Base-by-base conservation (phyloP, 768 basidiomycete genomes). In the Suillus spraguei region DNA sequence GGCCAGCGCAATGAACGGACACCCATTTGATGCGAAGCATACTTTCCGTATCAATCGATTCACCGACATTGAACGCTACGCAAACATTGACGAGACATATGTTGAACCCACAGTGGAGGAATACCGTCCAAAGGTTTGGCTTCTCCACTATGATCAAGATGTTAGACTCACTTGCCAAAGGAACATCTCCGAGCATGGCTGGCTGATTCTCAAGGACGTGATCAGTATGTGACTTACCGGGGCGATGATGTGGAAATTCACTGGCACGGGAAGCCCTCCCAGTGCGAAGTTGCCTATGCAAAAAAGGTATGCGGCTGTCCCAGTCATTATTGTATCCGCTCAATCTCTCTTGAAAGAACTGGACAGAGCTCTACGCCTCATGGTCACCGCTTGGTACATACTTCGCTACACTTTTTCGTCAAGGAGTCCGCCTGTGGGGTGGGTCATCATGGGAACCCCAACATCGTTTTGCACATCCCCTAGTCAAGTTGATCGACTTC, bases 351-450 rank as follows among this genome's bases (percentile, higher is more conserved):
- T 63, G 47, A 4, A 70, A 94, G 93, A 91, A 92, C 73, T 98
- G 97, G 95, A 97, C 94, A 71, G 95, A 99, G 63, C 85, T 97
- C 59, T 99, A 97, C 77, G 89, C 95, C 22, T 90, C 92, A 36
- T 99, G 97, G 97, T 99, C 97, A 24, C 96, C 96, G 22, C 83
- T 91, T 60, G 97, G 97, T 39, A 98, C 96, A n/a, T 94, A 90
- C 73, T 83, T 99, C 65, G 90, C 95, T 44, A 95, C 97, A 2
- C 85, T 98, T 54, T 96, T 98, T 74, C 87, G 94, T 46, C 95
- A 94, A 75, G 97, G 97, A 76, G 92, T 98, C 64, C 91, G 94
- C 36, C 82, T 99, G 42, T 99, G 96, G 94, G 97, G 95, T 55
- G 97, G 97, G n/a, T 77, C 89, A 33, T 94, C 93, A 13, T 98